A percentile compares a stretch with the other conserved stretches of the same genome.
Evolutionary conservation across 139 green algal species (phyloP).

Genomic region (Monoraphidium neglectum): DNA sequence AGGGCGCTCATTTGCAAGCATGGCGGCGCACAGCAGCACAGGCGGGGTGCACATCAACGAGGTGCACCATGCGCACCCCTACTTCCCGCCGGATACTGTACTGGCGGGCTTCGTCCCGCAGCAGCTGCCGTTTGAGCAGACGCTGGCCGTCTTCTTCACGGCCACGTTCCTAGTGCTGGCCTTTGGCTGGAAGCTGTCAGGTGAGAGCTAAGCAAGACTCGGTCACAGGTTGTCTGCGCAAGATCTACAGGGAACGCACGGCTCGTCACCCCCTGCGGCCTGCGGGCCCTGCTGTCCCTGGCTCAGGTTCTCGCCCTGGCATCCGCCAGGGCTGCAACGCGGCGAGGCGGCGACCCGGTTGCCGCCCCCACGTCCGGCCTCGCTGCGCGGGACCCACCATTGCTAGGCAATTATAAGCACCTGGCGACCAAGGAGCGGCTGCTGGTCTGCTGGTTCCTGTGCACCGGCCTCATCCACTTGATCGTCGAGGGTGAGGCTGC

Average conservation of each 20-base stretch:
- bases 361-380: too few species aligned
- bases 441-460: constrained; percentile 66
- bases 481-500: constrained; percentile 77
- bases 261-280: too few species aligned
- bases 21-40: too few species aligned
- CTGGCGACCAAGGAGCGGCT: constrained; percentile 50
- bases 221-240: too few species aligned
- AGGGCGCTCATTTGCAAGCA: too few species aligned
- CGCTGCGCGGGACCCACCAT: too few species aligned
- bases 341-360: too few species aligned
- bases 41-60: not conserved
- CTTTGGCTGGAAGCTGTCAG: constrained; percentile 46
- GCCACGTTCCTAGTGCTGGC: constrained; percentile 43
- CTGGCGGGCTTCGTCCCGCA: constrained; percentile 66
- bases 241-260: too few species aligned
- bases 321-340: too few species aligned
- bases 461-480: constrained; percentile 81
- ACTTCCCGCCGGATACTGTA: constrained; percentile 59
- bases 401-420: constrained; percentile 44
- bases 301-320: too few species aligned
- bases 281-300: too few species aligned
- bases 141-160: constrained; percentile 75
- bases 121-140: constrained; percentile 53
- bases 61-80: constrained; percentile 64
- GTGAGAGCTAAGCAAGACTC: constrained; percentile 40